Percentiles rank a stretch among this genome's conserved stretches.
phyloP scores from a whole-genome alignment of 2,329 filamentous ascomycete species.

The Chrysosporium keratinophilum region DNA sequence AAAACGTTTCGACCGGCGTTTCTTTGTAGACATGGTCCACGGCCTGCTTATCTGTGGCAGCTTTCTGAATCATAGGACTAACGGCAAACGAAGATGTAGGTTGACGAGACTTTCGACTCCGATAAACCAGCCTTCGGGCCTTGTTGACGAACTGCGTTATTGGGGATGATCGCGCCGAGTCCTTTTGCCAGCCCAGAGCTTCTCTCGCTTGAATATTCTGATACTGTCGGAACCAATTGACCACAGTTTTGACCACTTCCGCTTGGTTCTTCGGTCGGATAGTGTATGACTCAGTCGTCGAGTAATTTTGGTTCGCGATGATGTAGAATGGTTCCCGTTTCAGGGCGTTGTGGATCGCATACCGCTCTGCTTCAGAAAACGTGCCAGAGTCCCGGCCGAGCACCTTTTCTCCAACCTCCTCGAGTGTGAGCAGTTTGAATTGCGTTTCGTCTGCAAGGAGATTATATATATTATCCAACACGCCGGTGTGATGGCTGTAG shows the following conservation, averaged over 20 bases:
- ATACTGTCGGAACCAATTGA: constrained; percentile 47
- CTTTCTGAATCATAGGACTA: constrained; percentile 30
- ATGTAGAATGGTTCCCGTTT: constrained; percentile 28
- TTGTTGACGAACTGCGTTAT: constrained; percentile 37
- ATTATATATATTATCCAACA: constrained; percentile 32
- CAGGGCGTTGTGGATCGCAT: constrained; percentile 28
- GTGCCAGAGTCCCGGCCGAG: constrained; percentile 25
- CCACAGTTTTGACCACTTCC: constrained; percentile 40
- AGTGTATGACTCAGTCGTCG: constrained; percentile 34
- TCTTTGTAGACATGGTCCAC: constrained; percentile 25
- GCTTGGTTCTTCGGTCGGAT: constrained; percentile 45
- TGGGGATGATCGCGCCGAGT: constrained; percentile 24
- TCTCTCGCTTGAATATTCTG: constrained; percentile 39
- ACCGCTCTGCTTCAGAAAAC: constrained; percentile 26
- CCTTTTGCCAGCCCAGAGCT: neutral
- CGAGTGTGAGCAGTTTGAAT: constrained; percentile 26
- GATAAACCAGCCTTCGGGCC: constrained; percentile 32
- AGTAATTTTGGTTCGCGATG: constrained; percentile 25
- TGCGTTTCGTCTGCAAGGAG: constrained; percentile 30
- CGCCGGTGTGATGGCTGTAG: constrained; percentile 26
- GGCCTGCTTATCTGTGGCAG: constrained; percentile 12
- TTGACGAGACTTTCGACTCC: constrained; percentile 34
- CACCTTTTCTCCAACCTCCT: constrained; percentile 30
- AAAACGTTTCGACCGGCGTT: constrained; percentile 36
- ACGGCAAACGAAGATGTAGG: constrained; percentile 35